A percentile compares a stretch with the other conserved stretches of the same genome.
Conservation (phyloP, 2,329 filamentous ascomycete genomes). For the Ophiocordyceps australis region DNA sequence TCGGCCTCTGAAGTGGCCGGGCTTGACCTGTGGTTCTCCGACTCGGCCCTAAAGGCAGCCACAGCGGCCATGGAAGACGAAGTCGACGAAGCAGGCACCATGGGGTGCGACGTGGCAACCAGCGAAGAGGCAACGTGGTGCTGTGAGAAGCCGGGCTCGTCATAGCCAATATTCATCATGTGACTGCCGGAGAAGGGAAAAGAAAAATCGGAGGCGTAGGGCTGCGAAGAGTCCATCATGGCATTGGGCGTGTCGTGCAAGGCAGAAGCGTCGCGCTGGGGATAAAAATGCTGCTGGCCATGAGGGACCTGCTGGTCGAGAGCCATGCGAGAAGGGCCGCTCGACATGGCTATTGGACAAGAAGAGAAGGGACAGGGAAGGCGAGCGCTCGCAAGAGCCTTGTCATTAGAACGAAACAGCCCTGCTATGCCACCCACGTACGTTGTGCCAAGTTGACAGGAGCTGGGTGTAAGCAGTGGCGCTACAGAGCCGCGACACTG, state of each 20-base stretch:
- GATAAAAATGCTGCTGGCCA: conserved; percentile 9
- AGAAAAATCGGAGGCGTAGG: conserved; percentile 33
- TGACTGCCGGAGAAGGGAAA: conserved; percentile 23
- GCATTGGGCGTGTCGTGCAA: conserved; percentile 6
- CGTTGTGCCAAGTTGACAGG: not conserved
- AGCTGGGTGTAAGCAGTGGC: not conserved
- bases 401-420: not conserved
- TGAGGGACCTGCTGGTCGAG: conserved; percentile 11
- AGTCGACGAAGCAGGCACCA: too few species aligned
- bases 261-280: conserved; percentile 5
- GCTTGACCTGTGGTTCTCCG: conserved; percentile 9
- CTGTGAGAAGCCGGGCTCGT: conserved; percentile 16
- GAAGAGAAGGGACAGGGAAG: not conserved
- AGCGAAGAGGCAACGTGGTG: conserved; percentile 6
- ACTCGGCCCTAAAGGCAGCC: conserved; percentile 6
- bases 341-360: conserved; percentile 9
- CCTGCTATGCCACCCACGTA: not conserved
- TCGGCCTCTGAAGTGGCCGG: conserved; percentile 27
- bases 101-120: conserved; percentile 5
- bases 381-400: not conserved
- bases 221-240: conserved; percentile 27
- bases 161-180: conserved; percentile 11
- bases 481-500: not conserved
- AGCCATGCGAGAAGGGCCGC: conserved; percentile 10
- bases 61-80: conserved; percentile 4